Evolutionary conservation across 2,329 filamentous ascomycete genomes (phyloP).

Genomic region (Exophiala viscosa): DNA sequence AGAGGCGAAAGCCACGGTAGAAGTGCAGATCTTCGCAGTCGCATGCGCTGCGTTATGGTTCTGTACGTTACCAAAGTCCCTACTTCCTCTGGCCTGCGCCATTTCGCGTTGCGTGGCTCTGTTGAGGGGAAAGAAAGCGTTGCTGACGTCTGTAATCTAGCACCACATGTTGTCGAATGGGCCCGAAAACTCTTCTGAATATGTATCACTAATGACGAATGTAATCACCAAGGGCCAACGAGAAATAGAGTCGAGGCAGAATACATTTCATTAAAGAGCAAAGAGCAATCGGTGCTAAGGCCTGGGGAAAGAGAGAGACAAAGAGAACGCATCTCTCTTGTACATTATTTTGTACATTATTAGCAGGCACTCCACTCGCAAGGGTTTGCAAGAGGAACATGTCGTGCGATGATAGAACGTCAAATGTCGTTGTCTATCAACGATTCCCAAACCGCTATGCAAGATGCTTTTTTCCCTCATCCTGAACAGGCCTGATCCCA

Average conservation of each 20-base stretch:
- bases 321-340: conserved; percentile 6
- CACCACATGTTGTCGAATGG: conserved; percentile 50
- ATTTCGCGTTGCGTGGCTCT: too few species aligned
- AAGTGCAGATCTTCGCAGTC: conserved; percentile 53
- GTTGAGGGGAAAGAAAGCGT: too few species aligned
- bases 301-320: conserved; percentile 8
- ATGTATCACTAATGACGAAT: too few species aligned
- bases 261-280: too few species aligned
- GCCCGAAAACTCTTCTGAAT: conserved; percentile 45
- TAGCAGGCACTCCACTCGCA: conserved; percentile 11
- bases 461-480: conserved; percentile 7
- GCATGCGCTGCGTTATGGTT: conserved; percentile 59
- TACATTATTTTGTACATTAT: conserved; percentile 34
- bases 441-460: conserved; percentile 20
- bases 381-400: background rate
- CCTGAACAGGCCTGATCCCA: background rate
- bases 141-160: conserved; percentile 29
- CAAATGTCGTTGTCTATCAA: conserved; percentile 13
- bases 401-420: conserved; percentile 1
- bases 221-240: too few species aligned
- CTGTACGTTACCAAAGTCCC: conserved; percentile 46
- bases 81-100: background rate
- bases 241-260: too few species aligned
- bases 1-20: conserved; percentile 52
- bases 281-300: conserved; percentile 2